Evolutionary conservation across 225 moss, liverwort and hornwort species (phyloP), one percentile per base, ranked within the genome.

Genomic region (Polytrichum formosum): DNA sequence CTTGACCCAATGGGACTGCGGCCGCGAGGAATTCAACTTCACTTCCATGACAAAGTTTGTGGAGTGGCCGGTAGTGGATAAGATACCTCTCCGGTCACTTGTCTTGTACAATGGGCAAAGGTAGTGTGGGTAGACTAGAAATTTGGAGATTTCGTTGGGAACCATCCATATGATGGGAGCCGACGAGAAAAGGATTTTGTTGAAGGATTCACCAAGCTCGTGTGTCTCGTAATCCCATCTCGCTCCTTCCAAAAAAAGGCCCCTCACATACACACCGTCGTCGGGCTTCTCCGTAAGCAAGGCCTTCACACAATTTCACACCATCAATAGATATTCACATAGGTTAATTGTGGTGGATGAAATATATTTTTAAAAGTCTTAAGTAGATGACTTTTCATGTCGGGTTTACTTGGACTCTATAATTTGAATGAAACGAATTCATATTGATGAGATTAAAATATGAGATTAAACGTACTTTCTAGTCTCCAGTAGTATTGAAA

Each of bases 11-110:
- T 96, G 93, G 1, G 81, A 78, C 72, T 72, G 86, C 66, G 61
- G 64, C 70, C 75, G 76, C 22, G 76, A 56, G 0, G 95, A 91
- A 5, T 93, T 93, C 6, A 95, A 26, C 71, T 89, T 93, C 5
- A 95, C 91, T 74, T 91, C 90, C 92, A 93, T 95, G 18, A 95
- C 91, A 20, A 95, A 95, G 65, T 95, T 95, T 0, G 92, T 95
- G 0, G 93, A 95, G 75, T 95, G 95, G 18, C 95, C 93, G 5
- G 92, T 95, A 0, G 95, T 95, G 16, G 95, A 92, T 56, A 95
- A 69, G 30, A 93, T 80, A 9, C 95, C 94, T 56, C 92, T 62
- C n/a, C 94, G 71, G 18, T 91, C 92, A 59, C 92, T 92, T 0
- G 94, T 95, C 74, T 95, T 95, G 29, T 95, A 95, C 29, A 92